Evolutionary conservation across 192 early-diverging fungal species (phyloP).

Genomic region (Dissophora ornata): DNA sequence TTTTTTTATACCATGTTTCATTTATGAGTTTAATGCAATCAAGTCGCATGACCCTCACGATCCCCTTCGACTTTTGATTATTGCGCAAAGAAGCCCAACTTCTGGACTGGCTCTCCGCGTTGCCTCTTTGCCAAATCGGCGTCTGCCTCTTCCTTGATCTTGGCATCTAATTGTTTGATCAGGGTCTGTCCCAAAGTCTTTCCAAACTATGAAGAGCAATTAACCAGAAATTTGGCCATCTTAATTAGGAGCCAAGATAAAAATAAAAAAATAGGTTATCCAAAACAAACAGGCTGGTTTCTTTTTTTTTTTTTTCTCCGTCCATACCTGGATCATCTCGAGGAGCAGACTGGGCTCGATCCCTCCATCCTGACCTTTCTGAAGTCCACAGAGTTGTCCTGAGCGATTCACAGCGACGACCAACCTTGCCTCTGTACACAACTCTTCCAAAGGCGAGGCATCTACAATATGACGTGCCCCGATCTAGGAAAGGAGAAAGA

Average conservation of each 20-base stretch:
- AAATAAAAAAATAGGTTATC: constrained; percentile 1
- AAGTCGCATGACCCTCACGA: too few species aligned
- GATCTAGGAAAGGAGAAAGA: constrained; percentile 63
- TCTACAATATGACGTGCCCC: constrained; percentile 88
- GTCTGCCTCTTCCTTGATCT: constrained; percentile 60
- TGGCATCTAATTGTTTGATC: constrained; percentile 60
- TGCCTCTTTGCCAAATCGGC: constrained; percentile 56
- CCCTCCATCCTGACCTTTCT: constrained; percentile 82
- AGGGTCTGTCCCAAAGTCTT: constrained; percentile 60
- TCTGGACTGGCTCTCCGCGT: constrained; percentile 57
- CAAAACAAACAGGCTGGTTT: constrained; percentile 10
- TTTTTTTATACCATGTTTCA: too few species aligned
- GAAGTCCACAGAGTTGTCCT: constrained; percentile 86
- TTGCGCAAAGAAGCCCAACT: constrained; percentile 69
- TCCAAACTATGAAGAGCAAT: constrained; percentile 57
- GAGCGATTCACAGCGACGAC: constrained; percentile 83
- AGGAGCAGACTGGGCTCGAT: constrained; percentile 81
- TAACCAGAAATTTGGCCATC: too few species aligned
- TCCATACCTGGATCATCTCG: constrained; percentile 82
- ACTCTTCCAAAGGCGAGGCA: constrained; percentile 90
- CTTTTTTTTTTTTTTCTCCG: constrained; percentile 17
- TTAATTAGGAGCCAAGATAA: background rate
- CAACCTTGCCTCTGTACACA: constrained; percentile 83
- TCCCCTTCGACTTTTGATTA: too few species aligned
- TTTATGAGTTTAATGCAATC: too few species aligned